phyloP scores from a whole-genome alignment of 1,139 yeast genomes.

The Yamadazyma buinensis region DNA sequence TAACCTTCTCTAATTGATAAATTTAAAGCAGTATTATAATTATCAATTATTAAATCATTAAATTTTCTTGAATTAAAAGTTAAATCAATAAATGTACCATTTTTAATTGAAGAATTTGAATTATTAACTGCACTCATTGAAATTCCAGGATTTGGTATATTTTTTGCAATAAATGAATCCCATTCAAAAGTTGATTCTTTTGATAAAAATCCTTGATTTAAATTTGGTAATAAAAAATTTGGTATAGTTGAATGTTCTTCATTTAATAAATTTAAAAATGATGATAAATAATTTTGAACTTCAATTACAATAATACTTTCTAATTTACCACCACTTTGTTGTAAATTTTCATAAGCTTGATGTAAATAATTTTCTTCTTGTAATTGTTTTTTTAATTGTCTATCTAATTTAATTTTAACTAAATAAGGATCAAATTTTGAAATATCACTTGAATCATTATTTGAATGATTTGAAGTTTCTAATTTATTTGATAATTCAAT shows the following conservation, averaged over 20 bases:
- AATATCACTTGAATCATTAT: slow-evolving; percentile 23
- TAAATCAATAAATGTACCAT: slow-evolving; percentile 71
- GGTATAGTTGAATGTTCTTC: slow-evolving; percentile 68
- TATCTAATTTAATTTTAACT: slow-evolving; percentile 66
- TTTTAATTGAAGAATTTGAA: slow-evolving; percentile 20
- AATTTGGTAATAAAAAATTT: slow-evolving; percentile 59
- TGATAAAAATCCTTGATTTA: slow-evolving; percentile 70
- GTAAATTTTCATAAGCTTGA: slow-evolving; percentile 84
- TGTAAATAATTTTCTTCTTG: slow-evolving; percentile 82
- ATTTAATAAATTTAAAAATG: slow-evolving; percentile 64
- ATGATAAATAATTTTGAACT: slow-evolving; percentile 73
- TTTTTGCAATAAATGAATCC: slow-evolving; percentile 76
- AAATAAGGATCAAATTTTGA: slow-evolving; percentile 70
- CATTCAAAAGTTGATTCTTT: slow-evolving; percentile 84
- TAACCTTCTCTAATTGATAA: slow-evolving; percentile 73
- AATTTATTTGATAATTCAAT: slow-evolving; percentile 34
- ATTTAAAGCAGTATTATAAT: slow-evolving; percentile 69
- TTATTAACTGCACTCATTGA: slow-evolving; percentile 30
- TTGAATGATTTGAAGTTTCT: slow-evolving; percentile 18
- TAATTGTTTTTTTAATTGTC: slow-evolving; percentile 72
- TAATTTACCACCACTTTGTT: slow-evolving; percentile 82
- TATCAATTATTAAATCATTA: slow-evolving; percentile 59
- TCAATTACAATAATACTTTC: slow-evolving; percentile 87
- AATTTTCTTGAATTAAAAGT: slow-evolving; percentile 65
- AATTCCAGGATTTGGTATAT: slow-evolving; percentile 41